Evolutionary conservation across 192 early-diverging fungal genomes (phyloP).

Genomic region (Entomortierella lignicola): DNA sequence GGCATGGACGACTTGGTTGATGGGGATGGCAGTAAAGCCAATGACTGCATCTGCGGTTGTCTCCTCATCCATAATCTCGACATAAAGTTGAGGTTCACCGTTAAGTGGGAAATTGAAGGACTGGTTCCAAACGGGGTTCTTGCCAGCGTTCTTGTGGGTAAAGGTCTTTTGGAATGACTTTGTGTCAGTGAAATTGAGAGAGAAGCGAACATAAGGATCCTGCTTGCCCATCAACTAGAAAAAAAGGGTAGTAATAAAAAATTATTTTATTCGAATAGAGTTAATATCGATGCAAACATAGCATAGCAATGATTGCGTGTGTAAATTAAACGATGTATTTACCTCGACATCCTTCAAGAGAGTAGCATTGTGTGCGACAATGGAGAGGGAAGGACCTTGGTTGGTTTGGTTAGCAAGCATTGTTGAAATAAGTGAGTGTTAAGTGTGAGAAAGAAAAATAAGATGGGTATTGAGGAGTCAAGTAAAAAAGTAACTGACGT

Average conservation of each 20-base stretch:
- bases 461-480: neutral
- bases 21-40: conserved; percentile 63
- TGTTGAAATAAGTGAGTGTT: neutral
- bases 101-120: conserved; percentile 55
- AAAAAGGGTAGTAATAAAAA: neutral
- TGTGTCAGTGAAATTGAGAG: conserved; percentile 50
- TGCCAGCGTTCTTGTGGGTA: conserved; percentile 61
- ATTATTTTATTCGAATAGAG: neutral
- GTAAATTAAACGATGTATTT: neutral
- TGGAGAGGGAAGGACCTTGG: conserved; percentile 42
- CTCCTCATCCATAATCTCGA: conserved; percentile 64
- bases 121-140: conserved; percentile 64
- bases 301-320: too few species aligned
- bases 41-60: conserved; percentile 53
- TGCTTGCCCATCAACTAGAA: conserved; percentile 59
- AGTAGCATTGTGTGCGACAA: conserved; percentile 45
- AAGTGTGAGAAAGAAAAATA: neutral
- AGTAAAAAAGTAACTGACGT: neutral
- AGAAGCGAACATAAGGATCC: conserved; percentile 63
- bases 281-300: too few species aligned
- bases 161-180: conserved; percentile 63
- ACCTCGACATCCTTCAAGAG: conserved; percentile 56
- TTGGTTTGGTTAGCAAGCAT: conserved; percentile 16
- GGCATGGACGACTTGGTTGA: conserved; percentile 58
- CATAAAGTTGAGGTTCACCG: conserved; percentile 55